Conservation (phyloP, 768 basidiomycete genomes). For the Mycena indigotica region DNA sequence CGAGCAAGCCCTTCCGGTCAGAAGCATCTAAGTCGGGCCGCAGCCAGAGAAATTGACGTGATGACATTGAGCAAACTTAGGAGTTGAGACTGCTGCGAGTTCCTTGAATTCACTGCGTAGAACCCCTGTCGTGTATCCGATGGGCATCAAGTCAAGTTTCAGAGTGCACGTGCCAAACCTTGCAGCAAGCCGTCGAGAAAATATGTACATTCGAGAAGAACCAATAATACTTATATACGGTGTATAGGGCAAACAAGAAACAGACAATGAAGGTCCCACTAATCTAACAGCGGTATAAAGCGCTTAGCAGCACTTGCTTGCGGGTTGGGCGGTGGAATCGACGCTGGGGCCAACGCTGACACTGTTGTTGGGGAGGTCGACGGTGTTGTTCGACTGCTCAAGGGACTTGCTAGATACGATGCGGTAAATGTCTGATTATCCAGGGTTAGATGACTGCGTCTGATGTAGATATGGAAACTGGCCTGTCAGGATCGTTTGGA, state of each 20-base stretch:
- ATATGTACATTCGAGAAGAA: neutral
- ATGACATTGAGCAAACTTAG: no score
- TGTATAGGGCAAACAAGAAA: neutral
- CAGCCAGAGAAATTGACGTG: no score
- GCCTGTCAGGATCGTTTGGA: constrained; percentile 96
- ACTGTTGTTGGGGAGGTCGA: constrained; percentile 80
- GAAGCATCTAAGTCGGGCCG: no score
- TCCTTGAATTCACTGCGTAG: no score
- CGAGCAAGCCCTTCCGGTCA: no score
- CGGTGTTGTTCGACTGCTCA: constrained; percentile 78
- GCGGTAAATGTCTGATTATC: constrained; percentile 84
- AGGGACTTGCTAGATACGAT: constrained; percentile 96
- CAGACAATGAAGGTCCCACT: neutral
- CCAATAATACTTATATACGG: constrained; percentile 1
- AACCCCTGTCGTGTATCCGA: no score
- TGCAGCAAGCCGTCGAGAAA: no score
- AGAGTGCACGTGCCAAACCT: neutral
- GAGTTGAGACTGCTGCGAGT: no score
- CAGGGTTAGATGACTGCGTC: constrained; percentile 2
- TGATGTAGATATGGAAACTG: constrained; percentile 28
- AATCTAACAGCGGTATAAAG: constrained; percentile 1
- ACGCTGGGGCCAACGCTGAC: constrained; percentile 83
- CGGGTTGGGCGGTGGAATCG: constrained; percentile 58
- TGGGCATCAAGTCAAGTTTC: no score
- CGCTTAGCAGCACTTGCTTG: constrained; percentile 64